Evolutionary conservation across 176 grass and related monocot genomes (phyloP).

Genomic region (Hordeum vulgare): MorexV3_pseudomolecules_assembly NC_058519.1:78352505-78353004

Average conservation of each 20-base stretch:
- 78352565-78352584: background rate
- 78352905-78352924: background rate
- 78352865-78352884: background rate
- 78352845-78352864: background rate
- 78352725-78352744: background rate
- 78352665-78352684: conserved; percentile 14
- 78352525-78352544: background rate
- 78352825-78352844: background rate
- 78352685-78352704: background rate
- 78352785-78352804: background rate
- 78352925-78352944: background rate
- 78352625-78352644: background rate
- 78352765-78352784: conserved; percentile 10
- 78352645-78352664: conserved; percentile 5
- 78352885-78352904: background rate
- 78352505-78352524: background rate
- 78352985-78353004: background rate
- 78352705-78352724: background rate
- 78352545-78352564: background rate
- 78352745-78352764: conserved; percentile 12
- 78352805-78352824: background rate
- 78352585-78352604: conserved; percentile 4
- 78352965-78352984: background rate
- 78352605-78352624: background rate
- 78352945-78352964: background rate